Evolutionary conservation across 2,329 filamentous ascomycete species (phyloP), one percentile per base, ranked within the genome.

Genomic region (Massarina eburnea): DNA sequence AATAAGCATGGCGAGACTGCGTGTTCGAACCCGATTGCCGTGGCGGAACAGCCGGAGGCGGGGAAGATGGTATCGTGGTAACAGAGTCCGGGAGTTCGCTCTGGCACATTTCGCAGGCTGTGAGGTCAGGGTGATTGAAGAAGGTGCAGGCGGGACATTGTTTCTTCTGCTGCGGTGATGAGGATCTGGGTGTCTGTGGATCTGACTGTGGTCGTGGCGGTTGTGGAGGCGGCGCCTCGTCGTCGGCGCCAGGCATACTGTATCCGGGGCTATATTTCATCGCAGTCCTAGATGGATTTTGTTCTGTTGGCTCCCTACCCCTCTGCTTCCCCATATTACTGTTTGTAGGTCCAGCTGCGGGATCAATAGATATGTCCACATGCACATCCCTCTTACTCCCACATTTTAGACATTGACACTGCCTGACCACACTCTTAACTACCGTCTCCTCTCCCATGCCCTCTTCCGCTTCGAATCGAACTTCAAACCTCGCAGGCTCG

Each of bases 391-490:
- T 55, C 26, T 59, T 61, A 9, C 57, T 61, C 2, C 66, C 67
- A 42, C 67, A 70, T 46, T 68, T 69, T 48, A 66, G 49, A 34
- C 67, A 70, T 46, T 66, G 57, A 36, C 63, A 68, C 47, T 65
- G 61, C 17, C 64, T 45, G 2, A 61, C 57, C 9, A 68, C 62
- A 18, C 43, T 66, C 52, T 55, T 64, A 30, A 60, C 63, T 24
- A 62, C 57, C 9, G 67, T 70, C 36, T 67, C 63, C n/a, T 30
- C 27, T 4, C 12, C 24, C 24, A 6, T 14, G 2, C 49, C 46
- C 8, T 63, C 41, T 10, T 64, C 58, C 1, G 66, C 57, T 49
- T 70, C 62, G 30, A 70, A 68, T 10, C 65, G 46, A 34, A 69
- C 62, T 48, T 69, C 65, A 20, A 69, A 66, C 9, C 51, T 45